Evolutionary conservation across 768 basidiomycete species (phyloP), one percentile per base, ranked within the genome.

Genomic region (Saitozyma sp.): DNA sequence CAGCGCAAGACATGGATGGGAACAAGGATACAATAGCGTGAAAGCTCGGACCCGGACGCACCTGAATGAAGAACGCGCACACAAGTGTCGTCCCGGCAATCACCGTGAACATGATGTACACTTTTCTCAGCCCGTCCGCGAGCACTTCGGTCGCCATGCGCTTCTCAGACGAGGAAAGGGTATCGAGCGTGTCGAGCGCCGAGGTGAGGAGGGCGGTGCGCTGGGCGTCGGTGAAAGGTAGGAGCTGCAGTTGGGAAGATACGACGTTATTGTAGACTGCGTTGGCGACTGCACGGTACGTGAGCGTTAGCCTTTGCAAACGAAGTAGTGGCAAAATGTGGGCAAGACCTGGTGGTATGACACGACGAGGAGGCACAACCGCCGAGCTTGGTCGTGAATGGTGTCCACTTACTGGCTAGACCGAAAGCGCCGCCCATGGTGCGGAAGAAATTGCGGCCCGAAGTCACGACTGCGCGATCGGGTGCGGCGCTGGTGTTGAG

Each of bases 361-460:
- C 2, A 29, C 29, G 29, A 29, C 2, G 29, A 29, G 29, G 29
- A 29, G 5, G 2, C 29, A 29, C 29, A n/a, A n/a, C n/a, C n/a
- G n/a, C n/a, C n/a, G n/a, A n/a, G n/a, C n/a, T n/a, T n/a, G n/a
- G n/a, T n/a, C n/a, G n/a, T n/a, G n/a, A n/a, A n/a, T n/a, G n/a
- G n/a, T n/a, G n/a, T n/a, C n/a, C n/a, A n/a, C 66, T 58, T 43
- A 65, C 64, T 55, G 37, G 67, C 77, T 46, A 78, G 65, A 3
- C 75, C 77, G 57, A 78, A 68, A 10, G 75, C 69, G n/a, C 75
- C 77, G 14, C 78, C 78, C 59, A 73, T 67, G 11, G 73, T 73
- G 14, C 77, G 65, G 41, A 73, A 70, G 60, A 76, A 76, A 58
- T 76, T 76, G 29, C 75, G 63, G 0, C 64, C 65, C 1, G 71